A percentile compares a stretch with the other conserved stretches of the same genome.
Conservation (phyloP, 78 protist genomes). For the Capsaspora owczarzaki region DNA sequence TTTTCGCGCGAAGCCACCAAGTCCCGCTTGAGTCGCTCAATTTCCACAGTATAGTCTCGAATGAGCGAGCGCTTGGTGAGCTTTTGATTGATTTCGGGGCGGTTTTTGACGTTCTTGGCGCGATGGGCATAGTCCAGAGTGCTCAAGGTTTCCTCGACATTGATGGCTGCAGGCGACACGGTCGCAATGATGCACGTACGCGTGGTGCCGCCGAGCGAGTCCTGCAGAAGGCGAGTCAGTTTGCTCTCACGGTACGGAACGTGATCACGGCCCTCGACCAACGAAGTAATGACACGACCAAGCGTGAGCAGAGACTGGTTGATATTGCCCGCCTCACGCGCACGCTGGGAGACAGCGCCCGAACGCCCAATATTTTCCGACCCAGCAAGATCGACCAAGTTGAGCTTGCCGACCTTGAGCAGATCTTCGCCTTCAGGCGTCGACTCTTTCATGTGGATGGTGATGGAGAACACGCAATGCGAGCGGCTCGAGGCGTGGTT, state of each 20-base stretch:
- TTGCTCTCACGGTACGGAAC: conserved; percentile 74
- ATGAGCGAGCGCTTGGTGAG: conserved; percentile 54
- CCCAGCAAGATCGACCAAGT: conserved; percentile 52
- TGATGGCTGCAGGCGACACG: conserved; percentile 57
- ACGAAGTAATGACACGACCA: conserved; percentile 81
- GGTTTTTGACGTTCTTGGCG: conserved; percentile 78
- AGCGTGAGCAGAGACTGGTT: conserved; percentile 82
- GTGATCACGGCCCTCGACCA: conserved; percentile 46
- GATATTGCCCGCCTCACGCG: conserved; percentile 76
- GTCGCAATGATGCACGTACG: conserved; percentile 91
- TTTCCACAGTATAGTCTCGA: conserved; percentile 22
- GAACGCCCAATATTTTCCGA: conserved; percentile 37
- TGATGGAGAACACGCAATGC: conserved; percentile 2
- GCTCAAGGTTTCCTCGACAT: conserved; percentile 70
- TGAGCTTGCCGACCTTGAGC: conserved; percentile 9
- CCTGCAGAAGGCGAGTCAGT: conserved; percentile 87
- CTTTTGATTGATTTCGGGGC: conserved; percentile 73
- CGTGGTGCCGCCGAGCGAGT: conserved; percentile 88
- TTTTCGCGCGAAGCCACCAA: conserved; percentile 42
- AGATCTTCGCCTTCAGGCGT: not conserved
- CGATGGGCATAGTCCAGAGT: conserved; percentile 81
- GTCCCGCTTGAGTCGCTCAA: conserved; percentile 43
- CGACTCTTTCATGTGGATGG: not conserved
- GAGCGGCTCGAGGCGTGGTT: conserved; percentile 30
- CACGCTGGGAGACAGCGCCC: not conserved